Evolutionary conservation across 768 basidiomycete genomes (phyloP).

Genomic region (Sarcodon aspratus): DNA sequence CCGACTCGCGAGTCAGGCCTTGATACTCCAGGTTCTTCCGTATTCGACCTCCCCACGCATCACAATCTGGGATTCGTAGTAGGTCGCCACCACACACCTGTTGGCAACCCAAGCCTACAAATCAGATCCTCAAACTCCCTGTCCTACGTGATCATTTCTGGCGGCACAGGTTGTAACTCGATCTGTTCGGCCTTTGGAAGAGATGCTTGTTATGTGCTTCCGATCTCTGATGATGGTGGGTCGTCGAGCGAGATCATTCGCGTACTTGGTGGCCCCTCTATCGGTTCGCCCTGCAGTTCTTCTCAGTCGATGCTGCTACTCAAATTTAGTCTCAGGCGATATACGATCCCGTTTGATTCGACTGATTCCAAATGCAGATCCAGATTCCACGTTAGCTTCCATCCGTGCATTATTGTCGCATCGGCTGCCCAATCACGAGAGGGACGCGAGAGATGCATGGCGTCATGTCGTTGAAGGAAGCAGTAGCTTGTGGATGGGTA

Average conservation of each 20-base stretch:
- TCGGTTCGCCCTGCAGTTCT: conserved; percentile 35
- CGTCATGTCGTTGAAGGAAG: conserved; percentile 83
- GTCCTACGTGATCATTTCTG: conserved; percentile 72
- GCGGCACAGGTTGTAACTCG: conserved; percentile 90
- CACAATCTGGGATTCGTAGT: conserved; percentile 2
- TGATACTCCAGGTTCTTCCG: conserved; percentile 60
- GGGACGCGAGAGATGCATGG: conserved; percentile 84
- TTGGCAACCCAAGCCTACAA: background rate
- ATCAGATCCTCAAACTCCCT: conserved; percentile 4
- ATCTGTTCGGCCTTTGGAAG: conserved; percentile 74
- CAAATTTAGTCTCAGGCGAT: conserved; percentile 42
- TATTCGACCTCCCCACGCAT: conserved; percentile 63
- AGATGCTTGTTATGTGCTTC: conserved; percentile 71
- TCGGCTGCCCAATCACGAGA: conserved; percentile 60
- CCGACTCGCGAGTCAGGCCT: too few species aligned
- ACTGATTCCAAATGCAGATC: conserved; percentile 60
- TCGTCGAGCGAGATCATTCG: conserved; percentile 92
- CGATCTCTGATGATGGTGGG: conserved; percentile 93
- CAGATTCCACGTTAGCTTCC: conserved; percentile 52
- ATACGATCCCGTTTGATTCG: conserved; percentile 84
- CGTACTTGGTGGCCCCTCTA: conserved; percentile 78
- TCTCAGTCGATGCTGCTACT: background rate
- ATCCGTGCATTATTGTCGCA: conserved; percentile 73
- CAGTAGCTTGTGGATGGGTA: conserved; percentile 71
- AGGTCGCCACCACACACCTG: background rate